Base-by-base conservation (phyloP, 164 flowering plant genomes). In the Liriodendron chinense region DNA sequence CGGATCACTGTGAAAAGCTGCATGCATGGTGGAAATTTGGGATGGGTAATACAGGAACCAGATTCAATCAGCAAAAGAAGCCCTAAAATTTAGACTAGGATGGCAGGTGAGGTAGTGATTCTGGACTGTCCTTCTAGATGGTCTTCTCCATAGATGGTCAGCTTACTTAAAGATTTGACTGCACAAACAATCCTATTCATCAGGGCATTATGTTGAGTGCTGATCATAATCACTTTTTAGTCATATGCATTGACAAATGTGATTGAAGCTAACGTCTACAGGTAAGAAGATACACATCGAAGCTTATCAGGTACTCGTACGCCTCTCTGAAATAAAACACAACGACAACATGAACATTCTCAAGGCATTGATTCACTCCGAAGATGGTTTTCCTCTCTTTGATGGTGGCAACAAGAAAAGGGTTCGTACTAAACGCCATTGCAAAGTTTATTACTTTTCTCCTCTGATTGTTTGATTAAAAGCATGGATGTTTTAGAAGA, bases 331-430 rank as follows among this genome's bases (percentile, higher is more conserved):
- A 5, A 79, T 70, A 14, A 76, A 53, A 69, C 95, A 92, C 74
- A 75, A 86, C 2, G 97, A 92, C 83, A 92, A 90, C 84, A 80
- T 83, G 84, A 88, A 84, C 80, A 77, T 88, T 75, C 86, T 91
- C 25, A 88, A 72, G 82, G 84, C 82, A 4, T 48, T 92, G 74
- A 82, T 92, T 21, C 81, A 72, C 59, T 69, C 83, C 14, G 83
- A 78, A 70, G 94, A 92, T 34, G 92, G 89, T 59, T 18, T 81
- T 23, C 90, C 92, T 0, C 84, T 91, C 7, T 20, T 80, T 57
- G 93, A 91, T 67, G 88, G 95, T 24, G 7, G 82, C 65, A 74
- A 80, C 24, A 86, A 86, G 84, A 83, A 69, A 85, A 87, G 83
- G 88, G 97, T 91, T 20, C 9, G 50, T 23, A 34, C 20, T 66